phyloP scores from a whole-genome alignment of 2,329 filamentous ascomycete genomes.

The Xylaria sp. region DNA sequence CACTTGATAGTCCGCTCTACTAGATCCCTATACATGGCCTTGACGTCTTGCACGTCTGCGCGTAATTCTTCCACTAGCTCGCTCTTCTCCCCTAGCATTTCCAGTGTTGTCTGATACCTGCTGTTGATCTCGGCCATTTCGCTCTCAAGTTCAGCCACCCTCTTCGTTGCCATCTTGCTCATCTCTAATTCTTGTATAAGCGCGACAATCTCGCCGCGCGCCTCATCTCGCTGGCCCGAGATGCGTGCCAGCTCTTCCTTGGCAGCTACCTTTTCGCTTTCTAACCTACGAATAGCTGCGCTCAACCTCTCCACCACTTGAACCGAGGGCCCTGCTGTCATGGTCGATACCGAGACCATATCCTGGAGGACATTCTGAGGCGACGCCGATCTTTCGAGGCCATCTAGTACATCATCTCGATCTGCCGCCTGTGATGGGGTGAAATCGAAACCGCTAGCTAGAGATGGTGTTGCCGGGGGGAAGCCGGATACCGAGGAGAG shows the following conservation, averaged over 20 bases:
- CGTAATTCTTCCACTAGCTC: constrained; percentile 90
- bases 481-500: constrained; percentile 47
- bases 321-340: constrained; percentile 88
- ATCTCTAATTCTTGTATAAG: constrained; percentile 87
- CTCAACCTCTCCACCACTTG: constrained; percentile 97
- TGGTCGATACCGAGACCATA: constrained; percentile 86
- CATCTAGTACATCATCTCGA: constrained; percentile 56
- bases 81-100: constrained; percentile 96
- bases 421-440: constrained; percentile 53
- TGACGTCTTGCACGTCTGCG: constrained; percentile 89
- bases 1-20: constrained; percentile 82
- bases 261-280: constrained; percentile 86
- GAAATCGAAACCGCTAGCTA: constrained; percentile 55
- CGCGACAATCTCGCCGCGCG: constrained; percentile 85
- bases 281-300: constrained; percentile 85
- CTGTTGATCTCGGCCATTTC: constrained; percentile 72
- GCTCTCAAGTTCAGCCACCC: constrained; percentile 68
- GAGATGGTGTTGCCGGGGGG: constrained; percentile 49
- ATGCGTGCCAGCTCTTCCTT: constrained; percentile 86
- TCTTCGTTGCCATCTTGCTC: constrained; percentile 64
- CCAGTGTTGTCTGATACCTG: constrained; percentile 87
- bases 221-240: constrained; percentile 86
- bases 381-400: constrained; percentile 61
- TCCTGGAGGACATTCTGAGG: constrained; percentile 78
- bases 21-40: constrained; percentile 93